Evolutionary conservation across 176 grass and related monocot species (phyloP).

Genomic region (Bromus sterilis): DNA sequence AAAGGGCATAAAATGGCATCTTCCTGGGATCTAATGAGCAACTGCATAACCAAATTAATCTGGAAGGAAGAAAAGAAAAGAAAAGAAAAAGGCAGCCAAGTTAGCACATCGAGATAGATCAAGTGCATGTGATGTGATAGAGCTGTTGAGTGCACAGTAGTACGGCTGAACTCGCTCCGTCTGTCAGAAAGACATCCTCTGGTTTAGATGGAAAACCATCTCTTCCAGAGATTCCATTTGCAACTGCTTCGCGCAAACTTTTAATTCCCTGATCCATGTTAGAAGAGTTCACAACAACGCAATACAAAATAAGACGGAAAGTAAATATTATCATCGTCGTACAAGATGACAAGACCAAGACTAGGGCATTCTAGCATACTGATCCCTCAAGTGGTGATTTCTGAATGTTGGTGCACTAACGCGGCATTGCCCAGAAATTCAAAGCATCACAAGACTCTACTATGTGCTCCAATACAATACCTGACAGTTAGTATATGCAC

Average conservation of each 20-base stretch:
- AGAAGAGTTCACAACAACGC: background rate
- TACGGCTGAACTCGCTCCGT: slow-evolving; percentile 66
- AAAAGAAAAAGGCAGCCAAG: background rate
- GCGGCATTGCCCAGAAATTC: background rate
- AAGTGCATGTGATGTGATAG: background rate
- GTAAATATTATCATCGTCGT: background rate
- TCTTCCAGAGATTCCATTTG: slow-evolving; percentile 46
- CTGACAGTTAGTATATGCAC: slow-evolving; percentile 58
- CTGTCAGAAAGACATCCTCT: slow-evolving; percentile 67
- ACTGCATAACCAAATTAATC: slow-evolving; percentile 66
- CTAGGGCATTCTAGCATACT: background rate
- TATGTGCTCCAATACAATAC: slow-evolving; percentile 12
- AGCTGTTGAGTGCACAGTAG: background rate
- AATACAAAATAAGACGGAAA: background rate
- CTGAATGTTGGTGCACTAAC: background rate
- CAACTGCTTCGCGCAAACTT: slow-evolving; percentile 51
- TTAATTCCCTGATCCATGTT: slow-evolving; percentile 38
- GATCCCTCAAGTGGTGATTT: background rate
- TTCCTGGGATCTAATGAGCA: slow-evolving; percentile 63
- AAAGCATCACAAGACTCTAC: background rate
- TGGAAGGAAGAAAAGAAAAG: background rate
- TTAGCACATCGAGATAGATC: background rate
- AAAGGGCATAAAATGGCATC: slow-evolving; percentile 72
- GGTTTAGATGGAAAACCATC: slow-evolving; percentile 55
- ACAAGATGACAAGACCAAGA: background rate